Evolutionary conservation across 2,329 filamentous ascomycete genomes (phyloP), one percentile per base, ranked within the genome.

Genomic region (Cytospora schulzeri): DNA sequence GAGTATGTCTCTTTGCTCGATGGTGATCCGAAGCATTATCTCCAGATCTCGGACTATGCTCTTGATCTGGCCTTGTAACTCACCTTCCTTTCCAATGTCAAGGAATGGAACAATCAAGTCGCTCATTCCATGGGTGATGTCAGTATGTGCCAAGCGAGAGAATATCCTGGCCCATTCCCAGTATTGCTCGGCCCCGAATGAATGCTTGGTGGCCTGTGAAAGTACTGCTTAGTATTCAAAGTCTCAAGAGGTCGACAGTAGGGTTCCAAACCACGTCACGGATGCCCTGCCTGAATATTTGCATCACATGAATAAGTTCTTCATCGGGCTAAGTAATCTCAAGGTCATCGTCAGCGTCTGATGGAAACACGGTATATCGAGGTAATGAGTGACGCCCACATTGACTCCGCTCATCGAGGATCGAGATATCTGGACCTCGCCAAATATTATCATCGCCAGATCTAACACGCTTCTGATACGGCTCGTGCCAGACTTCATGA

Each of bases 11-110:
- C 65, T 54, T 48, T 80, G 80, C n/a, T 74, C 72, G 7, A 71
- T 72, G 5, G 73, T 70, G 17, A 82, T 72, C 17, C 76, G 72
- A 0, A 77, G 70, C 72, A 83, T 81, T 59, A 83, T 83, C 11
- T 78, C 76, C 0, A 83, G 73, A 65, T 83, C 80, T 17, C 82
- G 80, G 1, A 78, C 69, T 26, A 83, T 80, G 51, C 83, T 80
- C 57, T 80, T 79, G 12, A 80, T 77, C 58, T 83, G 80, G 0
- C 73, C 70, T 35, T 80, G 76, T 0, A 83, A 70, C 24, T 75
- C 72, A 0, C 77, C 78, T 65, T 82, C 79, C 1, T 75, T 74
- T 3, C 76, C 77, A 28, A 82, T 81, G 60, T 80, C 75, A 1
- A 81, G 73, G 0, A 78, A 70, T 69, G 57, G 63, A 1, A 67